Percentiles rank a stretch among this genome's conserved stretches.
Conservation (phyloP, 208 protist species). For the Ichthyophonus hoferi region DNA sequence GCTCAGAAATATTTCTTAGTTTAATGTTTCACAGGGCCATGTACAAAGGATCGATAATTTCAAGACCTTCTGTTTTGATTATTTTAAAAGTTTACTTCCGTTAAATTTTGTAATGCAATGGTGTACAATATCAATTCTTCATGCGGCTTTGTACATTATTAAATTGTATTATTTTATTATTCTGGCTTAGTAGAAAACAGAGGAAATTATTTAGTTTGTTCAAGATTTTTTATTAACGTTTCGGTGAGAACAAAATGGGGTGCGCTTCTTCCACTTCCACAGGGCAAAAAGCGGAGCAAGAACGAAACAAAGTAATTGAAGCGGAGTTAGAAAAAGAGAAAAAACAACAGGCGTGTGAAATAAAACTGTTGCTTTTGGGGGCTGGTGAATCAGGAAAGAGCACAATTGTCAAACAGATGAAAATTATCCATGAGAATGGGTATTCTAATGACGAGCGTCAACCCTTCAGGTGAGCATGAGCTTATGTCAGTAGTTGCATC, state of each 20-base stretch:
- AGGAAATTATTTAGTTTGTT: not conserved
- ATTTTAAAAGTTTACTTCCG: too few species aligned
- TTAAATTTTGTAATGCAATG: too few species aligned
- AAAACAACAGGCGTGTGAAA: conserved; percentile 21
- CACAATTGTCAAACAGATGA: conserved; percentile 55
- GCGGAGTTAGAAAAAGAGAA: not conserved
- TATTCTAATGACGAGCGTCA: conserved; percentile 32
- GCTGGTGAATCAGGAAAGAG: conserved; percentile 51
- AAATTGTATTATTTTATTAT: too few species aligned
- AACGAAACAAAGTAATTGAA: not conserved
- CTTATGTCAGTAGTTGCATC: too few species aligned
- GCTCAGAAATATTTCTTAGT: too few species aligned
- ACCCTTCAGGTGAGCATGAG: conserved; percentile 6
- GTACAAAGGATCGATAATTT: too few species aligned
- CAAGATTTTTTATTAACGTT: too few species aligned
- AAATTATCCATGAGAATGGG: conserved; percentile 52
- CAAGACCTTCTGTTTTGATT: too few species aligned
- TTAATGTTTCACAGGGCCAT: too few species aligned
- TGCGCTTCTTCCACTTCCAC: not conserved
- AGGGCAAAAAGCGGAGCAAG: not conserved
- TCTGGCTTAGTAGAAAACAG: too few species aligned
- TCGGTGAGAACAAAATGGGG: not conserved
- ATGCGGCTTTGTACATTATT: too few species aligned
- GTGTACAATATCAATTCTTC: too few species aligned
- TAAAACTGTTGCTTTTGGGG: conserved; percentile 29